Evolutionary conservation across 2,329 filamentous ascomycete genomes (phyloP).

Genomic region (Saccharata proteae): DNA sequence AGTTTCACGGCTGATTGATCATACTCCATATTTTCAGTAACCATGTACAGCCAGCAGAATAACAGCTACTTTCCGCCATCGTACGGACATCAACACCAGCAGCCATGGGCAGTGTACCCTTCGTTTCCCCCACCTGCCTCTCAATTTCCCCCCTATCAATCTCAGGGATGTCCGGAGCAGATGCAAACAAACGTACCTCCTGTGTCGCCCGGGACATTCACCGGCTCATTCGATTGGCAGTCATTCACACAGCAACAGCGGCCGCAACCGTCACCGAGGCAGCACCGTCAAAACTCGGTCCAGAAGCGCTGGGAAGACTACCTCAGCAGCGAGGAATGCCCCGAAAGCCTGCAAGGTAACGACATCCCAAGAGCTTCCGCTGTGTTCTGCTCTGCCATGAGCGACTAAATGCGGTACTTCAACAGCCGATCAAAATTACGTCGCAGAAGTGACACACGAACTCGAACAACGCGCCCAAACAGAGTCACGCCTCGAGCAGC

Average conservation of each 20-base stretch:
- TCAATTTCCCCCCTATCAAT: too few relatives aligned
- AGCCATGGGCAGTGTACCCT: too few relatives aligned
- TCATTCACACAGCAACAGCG: background rate
- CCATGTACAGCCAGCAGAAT: too few relatives aligned
- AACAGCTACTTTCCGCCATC: too few relatives aligned
- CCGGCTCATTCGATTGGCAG: background rate
- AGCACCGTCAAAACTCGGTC: conserved; percentile 4
- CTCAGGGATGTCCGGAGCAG: background rate
- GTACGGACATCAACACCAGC: too few relatives aligned
- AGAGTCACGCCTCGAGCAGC: conserved; percentile 3
- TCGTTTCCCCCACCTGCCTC: too few relatives aligned
- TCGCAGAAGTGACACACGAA: conserved; percentile 6
- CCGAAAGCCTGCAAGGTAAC: conserved; percentile 6
- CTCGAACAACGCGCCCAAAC: conserved; percentile 4
- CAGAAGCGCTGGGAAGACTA: conserved; percentile 9
- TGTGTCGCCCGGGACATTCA: background rate
- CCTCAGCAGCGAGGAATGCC: conserved; percentile 5
- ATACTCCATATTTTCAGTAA: too few relatives aligned
- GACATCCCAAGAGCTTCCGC: background rate
- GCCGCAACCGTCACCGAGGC: background rate
- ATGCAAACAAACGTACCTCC: background rate
- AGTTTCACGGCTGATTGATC: too few relatives aligned
- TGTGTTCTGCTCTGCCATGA: too few relatives aligned
- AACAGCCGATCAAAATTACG: conserved; percentile 3
- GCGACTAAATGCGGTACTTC: too few relatives aligned